These are phyloP conservation scores for Cyberlindnera samutprakarnensis DNA, from an alignment of 805 yeast species.

Conservation along the genomic window DNA sequence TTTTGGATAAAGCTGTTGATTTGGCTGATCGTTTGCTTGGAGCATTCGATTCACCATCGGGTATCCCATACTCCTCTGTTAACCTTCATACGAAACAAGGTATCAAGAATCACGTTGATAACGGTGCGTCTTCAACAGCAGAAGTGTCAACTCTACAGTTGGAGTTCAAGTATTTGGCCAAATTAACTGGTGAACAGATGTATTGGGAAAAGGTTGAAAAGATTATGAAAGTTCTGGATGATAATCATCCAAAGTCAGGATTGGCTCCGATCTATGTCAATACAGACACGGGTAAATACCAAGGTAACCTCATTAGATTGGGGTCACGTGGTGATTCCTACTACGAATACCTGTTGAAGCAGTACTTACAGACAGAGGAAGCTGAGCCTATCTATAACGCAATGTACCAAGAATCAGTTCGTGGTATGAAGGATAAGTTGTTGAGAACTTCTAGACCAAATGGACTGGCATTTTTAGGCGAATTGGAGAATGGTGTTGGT, in stretches of 20 bases:
- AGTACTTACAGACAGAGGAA: constrained; percentile 69
- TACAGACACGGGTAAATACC: constrained; percentile 67
- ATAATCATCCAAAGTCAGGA: constrained; percentile 59
- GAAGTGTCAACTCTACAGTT: constrained; percentile 84
- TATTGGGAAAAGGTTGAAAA: constrained; percentile 78
- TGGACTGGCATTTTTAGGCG: constrained; percentile 66
- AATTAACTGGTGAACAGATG: constrained; percentile 67
- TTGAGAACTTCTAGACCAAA: constrained; percentile 54
- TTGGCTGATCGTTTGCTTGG: constrained; percentile 68
- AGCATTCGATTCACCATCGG: constrained; percentile 58
- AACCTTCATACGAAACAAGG: constrained; percentile 63
- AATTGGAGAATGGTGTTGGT: constrained; percentile 59
- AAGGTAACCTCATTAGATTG: constrained; percentile 58
- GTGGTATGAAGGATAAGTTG: constrained; percentile 67
- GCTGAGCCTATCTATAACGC: constrained; percentile 53
- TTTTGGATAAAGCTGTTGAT: constrained; percentile 70
- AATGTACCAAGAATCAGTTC: constrained; percentile 71
- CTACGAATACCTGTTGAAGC: constrained; percentile 83
- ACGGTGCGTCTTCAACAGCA: constrained; percentile 82
- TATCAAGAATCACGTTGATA: constrained; percentile 49
- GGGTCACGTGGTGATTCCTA: constrained; percentile 94
- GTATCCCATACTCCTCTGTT: constrained; percentile 74
- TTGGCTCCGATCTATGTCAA: constrained; percentile 74
- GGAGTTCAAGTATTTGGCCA: constrained; percentile 77
- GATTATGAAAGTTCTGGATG: constrained; percentile 63